Base-by-base conservation (phyloP, 371 early-diverging fungal genomes). In the Batrachochytrium dendrobatidis region DNA sequence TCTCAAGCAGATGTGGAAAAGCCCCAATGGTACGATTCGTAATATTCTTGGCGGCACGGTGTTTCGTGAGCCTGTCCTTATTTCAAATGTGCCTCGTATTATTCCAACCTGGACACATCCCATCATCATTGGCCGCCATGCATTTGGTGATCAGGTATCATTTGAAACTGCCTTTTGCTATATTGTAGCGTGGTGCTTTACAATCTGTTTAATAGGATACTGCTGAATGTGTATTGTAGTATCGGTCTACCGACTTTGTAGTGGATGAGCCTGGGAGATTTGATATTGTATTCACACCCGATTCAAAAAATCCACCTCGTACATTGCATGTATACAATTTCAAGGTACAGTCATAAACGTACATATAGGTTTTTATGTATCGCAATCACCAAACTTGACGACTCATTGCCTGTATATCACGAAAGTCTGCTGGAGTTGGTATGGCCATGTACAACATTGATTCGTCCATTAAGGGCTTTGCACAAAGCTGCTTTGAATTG, bases 11-110 rank as follows among this genome's bases (percentile, higher is more conserved):
- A 97, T 94, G 93, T 96, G 92, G 90, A 90, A 83, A 77, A 89
- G 90, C 26, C 98, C 98, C 62, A 97, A 97, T 72, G 98, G 98
- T 59, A 96, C 96, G 49, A 90, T 97, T 67, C 86, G 98, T 61
- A 95, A 95, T 75, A 92, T 91, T 61, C 78, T 97, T 53, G 91
- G 90, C 66, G 98, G 98, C 63, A 96, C 96, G 25, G 94, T 97
- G 50, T 97, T 97, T 87, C 87, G 98, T 67, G 98, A 96, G 67
- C 98, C 98, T 33, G 95, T 97, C 65, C 65, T 97, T 56, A 73
- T 96, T 59, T 78, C 85, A 55, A 90, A 79, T 53, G 79, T 97
- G 20, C 98, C 98, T 30, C 83, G 88, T 59, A 79, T 95, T 59
- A 90, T 97, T 22, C 94, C 95, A 28, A 89, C 89, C 28, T 97